Evolutionary conservation across 768 basidiomycete genomes (phyloP).

Genomic region (Boletus tomentosulus): DNA sequence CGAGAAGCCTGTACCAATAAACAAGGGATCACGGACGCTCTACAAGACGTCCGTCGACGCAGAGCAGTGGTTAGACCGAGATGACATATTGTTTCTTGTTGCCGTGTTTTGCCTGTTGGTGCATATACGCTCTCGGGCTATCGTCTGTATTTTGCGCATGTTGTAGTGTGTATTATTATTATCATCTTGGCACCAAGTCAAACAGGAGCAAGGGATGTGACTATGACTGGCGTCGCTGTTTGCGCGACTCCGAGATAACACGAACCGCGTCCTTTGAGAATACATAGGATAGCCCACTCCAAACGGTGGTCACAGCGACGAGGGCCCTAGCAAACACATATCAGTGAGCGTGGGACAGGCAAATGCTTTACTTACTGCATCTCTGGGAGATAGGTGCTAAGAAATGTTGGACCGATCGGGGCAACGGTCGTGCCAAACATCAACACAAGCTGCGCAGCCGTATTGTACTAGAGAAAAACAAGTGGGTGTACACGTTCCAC

Average conservation of each 20-base stretch:
- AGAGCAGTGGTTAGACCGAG: conserved; percentile 29
- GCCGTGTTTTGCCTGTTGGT: neutral
- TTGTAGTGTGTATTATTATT: conserved; percentile 20
- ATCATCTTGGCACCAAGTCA: conserved; percentile 5
- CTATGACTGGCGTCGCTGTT: conserved; percentile 24
- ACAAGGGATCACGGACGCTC: conserved; percentile 57
- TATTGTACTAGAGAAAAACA: conserved; percentile 65
- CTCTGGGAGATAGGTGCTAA: conserved; percentile 51
- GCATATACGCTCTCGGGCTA: neutral
- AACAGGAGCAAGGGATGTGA: neutral
- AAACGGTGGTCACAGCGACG: conserved; percentile 87
- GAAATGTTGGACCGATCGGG: conserved; percentile 65
- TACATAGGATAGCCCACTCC: conserved; percentile 84
- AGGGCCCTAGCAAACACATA: conserved; percentile 53
- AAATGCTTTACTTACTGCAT: conserved; percentile 60
- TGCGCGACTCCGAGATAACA: conserved; percentile 41
- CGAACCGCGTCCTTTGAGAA: conserved; percentile 73
- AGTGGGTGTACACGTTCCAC: neutral
- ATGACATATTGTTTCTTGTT: conserved; percentile 7
- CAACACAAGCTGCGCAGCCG: conserved; percentile 82
- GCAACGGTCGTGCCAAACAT: conserved; percentile 88
- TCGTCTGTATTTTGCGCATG: conserved; percentile 19
- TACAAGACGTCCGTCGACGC: conserved; percentile 64
- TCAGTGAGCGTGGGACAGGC: neutral
- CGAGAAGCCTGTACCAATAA: conserved; percentile 56